Percentiles rank a stretch among this genome's conserved stretches.
Evolutionary conservation across 2,329 filamentous ascomycete species (phyloP).

Genomic region (Neocucurbitaria cava): DNA sequence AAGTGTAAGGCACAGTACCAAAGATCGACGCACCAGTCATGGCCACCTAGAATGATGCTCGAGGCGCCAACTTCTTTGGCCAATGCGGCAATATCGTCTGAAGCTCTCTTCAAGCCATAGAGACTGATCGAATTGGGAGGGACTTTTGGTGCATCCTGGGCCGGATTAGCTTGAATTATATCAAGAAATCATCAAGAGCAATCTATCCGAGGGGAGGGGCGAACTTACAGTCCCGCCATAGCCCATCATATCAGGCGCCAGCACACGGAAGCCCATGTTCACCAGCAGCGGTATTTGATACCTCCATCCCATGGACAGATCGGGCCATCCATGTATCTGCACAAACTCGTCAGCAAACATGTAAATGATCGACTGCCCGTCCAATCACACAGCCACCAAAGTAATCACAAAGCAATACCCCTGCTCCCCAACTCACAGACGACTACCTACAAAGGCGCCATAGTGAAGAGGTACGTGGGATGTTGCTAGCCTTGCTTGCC

Average conservation of each 20-base stretch:
- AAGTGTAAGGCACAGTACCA: background rate
- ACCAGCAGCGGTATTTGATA: slow-evolving; percentile 83
- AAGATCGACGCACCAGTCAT: slow-evolving; percentile 70
- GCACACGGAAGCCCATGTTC: slow-evolving; percentile 75
- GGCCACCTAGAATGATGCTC: slow-evolving; percentile 81
- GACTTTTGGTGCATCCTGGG: slow-evolving; percentile 53
- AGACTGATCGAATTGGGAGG: slow-evolving; percentile 67
- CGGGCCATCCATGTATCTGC: slow-evolving; percentile 80
- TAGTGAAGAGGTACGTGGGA: background rate
- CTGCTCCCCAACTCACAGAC: background rate
- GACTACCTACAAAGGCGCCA: background rate
- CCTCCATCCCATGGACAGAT: slow-evolving; percentile 85
- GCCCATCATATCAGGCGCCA: slow-evolving; percentile 86
- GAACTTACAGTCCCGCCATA: slow-evolving; percentile 74
- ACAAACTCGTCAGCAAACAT: background rate
- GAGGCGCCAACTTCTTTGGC: slow-evolving; percentile 63
- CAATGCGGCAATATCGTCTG: slow-evolving; percentile 77
- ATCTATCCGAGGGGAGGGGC: background rate
- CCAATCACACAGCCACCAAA: too few species aligned
- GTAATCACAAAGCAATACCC: too few species aligned
- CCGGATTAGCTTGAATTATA: slow-evolving; percentile 17
- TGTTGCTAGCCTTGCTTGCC: too few species aligned
- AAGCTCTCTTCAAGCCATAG: slow-evolving; percentile 74
- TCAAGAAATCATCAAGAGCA: background rate
- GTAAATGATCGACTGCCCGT: background rate